A percentile compares a stretch with the other conserved stretches of the same genome.
Conservation (phyloP, 208 protist species). For the Leishmania mexicana region DNA sequence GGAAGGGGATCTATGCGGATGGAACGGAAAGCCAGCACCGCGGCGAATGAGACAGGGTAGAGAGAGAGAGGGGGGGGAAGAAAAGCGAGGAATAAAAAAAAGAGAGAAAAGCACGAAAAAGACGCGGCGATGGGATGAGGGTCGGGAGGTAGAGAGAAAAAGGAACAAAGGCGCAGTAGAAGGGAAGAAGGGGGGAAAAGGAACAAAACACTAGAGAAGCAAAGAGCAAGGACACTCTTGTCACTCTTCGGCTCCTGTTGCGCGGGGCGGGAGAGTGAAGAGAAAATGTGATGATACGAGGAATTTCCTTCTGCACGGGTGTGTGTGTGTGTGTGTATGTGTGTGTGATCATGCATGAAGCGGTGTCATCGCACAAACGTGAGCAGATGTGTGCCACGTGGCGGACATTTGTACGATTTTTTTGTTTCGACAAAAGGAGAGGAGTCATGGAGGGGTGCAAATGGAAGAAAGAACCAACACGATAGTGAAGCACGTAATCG, state of each 20-base stretch:
- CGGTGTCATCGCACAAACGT: neutral
- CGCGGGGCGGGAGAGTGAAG: neutral
- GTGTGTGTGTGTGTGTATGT: neutral
- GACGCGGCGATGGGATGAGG: neutral
- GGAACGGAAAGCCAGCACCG: neutral
- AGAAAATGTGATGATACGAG: slow-evolving; percentile 4
- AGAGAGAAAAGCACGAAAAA: neutral
- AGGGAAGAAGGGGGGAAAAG: neutral
- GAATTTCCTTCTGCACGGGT: slow-evolving; percentile 1
- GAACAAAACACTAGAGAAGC: neutral
- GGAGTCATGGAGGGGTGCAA: neutral
- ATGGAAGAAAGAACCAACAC: neutral
- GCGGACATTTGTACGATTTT: neutral
- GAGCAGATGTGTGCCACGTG: neutral
- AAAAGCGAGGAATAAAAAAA: neutral
- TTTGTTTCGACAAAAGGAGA: neutral
- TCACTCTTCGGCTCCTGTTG: neutral
- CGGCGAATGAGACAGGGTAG: neutral
- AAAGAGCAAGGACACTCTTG: neutral
- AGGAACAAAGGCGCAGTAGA: neutral
- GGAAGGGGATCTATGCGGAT: neutral
- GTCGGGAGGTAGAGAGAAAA: neutral
- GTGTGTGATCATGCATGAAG: neutral
- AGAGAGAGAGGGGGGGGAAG: neutral
- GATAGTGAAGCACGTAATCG: neutral